Evolutionary conservation across 192 early-diverging fungal species (phyloP).

Genomic region (Chytriomyces confervae): DNA sequence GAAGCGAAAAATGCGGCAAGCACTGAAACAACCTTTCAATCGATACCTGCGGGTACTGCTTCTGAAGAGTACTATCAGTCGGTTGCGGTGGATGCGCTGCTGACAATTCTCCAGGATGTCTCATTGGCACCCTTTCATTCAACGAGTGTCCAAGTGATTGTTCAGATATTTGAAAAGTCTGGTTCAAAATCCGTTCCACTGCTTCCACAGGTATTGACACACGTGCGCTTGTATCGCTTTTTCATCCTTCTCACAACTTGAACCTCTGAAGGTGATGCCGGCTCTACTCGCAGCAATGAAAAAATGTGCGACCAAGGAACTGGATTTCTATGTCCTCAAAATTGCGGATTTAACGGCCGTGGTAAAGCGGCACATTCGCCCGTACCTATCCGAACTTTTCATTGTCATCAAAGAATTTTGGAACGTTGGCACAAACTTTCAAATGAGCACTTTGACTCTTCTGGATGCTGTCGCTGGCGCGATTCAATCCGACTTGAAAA

Average conservation of each 20-base stretch:
- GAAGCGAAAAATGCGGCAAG: slow-evolving; percentile 1
- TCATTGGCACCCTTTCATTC: slow-evolving; percentile 70
- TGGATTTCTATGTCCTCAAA: slow-evolving; percentile 80
- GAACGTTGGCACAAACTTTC: slow-evolving; percentile 62
- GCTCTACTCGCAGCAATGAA: slow-evolving; percentile 76
- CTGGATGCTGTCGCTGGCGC: slow-evolving; percentile 76
- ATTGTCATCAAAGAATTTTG: slow-evolving; percentile 70
- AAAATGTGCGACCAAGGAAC: slow-evolving; percentile 62
- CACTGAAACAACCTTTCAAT: slow-evolving; percentile 20
- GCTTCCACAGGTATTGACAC: slow-evolving; percentile 62
- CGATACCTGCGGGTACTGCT: slow-evolving; percentile 57
- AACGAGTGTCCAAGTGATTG: slow-evolving; percentile 74
- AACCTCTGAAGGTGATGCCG: slow-evolving; percentile 28
- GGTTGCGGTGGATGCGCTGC: slow-evolving; percentile 79
- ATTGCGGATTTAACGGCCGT: slow-evolving; percentile 72
- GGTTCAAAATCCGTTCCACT: slow-evolving; percentile 73
- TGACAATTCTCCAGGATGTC: slow-evolving; percentile 78
- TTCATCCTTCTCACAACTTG: background rate
- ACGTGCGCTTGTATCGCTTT: background rate
- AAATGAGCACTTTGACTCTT: slow-evolving; percentile 70
- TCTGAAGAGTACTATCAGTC: slow-evolving; percentile 80
- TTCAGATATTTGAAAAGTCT: slow-evolving; percentile 82
- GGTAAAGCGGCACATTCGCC: slow-evolving; percentile 77
- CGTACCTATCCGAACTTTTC: slow-evolving; percentile 74
- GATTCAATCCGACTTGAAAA: slow-evolving; percentile 78